Percentiles rank a stretch among this genome's conserved stretches.
Conservation (phyloP, 2,329 filamentous ascomycete species). For the Neospermospora avenae region DNA sequence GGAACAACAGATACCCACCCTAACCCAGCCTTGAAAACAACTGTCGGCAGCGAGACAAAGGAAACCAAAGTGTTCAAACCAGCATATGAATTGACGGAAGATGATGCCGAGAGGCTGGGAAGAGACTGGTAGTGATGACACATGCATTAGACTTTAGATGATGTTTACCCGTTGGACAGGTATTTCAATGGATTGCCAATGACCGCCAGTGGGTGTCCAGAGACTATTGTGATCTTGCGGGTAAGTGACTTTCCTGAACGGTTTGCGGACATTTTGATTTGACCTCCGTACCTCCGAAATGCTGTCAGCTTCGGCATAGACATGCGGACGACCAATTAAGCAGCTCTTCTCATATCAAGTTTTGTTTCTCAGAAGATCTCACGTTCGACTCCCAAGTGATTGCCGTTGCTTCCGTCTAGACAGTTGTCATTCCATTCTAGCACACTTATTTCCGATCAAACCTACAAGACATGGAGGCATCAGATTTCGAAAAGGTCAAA, state of each 20-base stretch:
- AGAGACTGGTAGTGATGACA: conserved; percentile 51
- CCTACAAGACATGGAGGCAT: background rate
- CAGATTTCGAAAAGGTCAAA: background rate
- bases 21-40: conserved; percentile 67
- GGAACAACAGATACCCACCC: conserved; percentile 85
- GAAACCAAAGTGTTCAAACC: conserved; percentile 55
- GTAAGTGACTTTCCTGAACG: background rate
- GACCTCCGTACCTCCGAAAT: background rate
- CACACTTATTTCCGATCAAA: background rate
- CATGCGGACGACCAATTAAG: background rate
- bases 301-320: background rate
- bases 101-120: conserved; percentile 76
- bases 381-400: background rate
- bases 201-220: background rate
- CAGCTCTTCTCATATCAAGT: background rate
- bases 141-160: conserved; percentile 14
- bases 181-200: background rate
- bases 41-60: conserved; percentile 29
- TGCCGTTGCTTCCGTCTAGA: background rate
- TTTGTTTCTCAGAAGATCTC: background rate
- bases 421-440: background rate
- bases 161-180: background rate
- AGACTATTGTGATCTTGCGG: background rate
- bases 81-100: conserved; percentile 71
- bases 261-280: background rate